Evolutionary conservation across 208 protist species (phyloP).

Genomic region (Trypanosoma caninum): DNA sequence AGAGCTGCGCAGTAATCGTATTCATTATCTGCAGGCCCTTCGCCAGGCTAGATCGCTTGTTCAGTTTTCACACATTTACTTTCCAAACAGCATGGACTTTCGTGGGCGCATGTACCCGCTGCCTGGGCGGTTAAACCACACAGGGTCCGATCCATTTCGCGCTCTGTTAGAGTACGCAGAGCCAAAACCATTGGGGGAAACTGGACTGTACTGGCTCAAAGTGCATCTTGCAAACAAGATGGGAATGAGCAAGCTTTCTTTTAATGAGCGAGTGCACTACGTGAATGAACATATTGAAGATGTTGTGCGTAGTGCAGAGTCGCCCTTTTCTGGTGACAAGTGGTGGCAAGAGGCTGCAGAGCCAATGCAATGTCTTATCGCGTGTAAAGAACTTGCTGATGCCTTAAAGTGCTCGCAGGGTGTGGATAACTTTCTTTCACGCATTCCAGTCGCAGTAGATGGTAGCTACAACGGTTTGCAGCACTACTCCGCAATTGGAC

Average conservation of each 20-base stretch:
- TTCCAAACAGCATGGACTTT: conserved; percentile 99
- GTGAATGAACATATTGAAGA: conserved; percentile 92
- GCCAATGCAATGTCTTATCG: conserved; percentile 95
- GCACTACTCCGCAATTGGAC: conserved; percentile 98
- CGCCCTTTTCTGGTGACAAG: conserved; percentile 68
- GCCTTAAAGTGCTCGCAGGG: conserved; percentile 88
- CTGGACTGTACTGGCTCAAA: conserved; percentile 97
- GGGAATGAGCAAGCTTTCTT: conserved; percentile 95
- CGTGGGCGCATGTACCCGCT: conserved; percentile 98
- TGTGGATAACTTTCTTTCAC: conserved; percentile 83
- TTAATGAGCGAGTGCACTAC: conserved; percentile 94
- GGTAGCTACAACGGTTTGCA: conserved; percentile 98
- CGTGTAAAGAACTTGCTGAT: conserved; percentile 93
- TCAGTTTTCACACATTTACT: conserved; percentile 94
- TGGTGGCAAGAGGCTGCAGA: conserved; percentile 96
- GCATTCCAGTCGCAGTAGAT: conserved; percentile 96
- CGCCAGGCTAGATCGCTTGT: conserved; percentile 88
- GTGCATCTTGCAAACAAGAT: conserved; percentile 98
- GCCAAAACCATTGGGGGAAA: conserved; percentile 88
- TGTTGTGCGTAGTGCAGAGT: conserved; percentile 83
- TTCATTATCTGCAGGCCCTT: conserved; percentile 87
- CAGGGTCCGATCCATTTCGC: conserved; percentile 93
- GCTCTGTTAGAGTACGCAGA: conserved; percentile 95
- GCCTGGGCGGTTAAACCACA: conserved; percentile 96
- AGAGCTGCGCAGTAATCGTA: conserved; percentile 83